A percentile compares a stretch with the other conserved stretches of the same genome.
Evolutionary conservation across 345 rosid genomes (phyloP).

Genomic region (Capsella bursapastoris): DNA sequence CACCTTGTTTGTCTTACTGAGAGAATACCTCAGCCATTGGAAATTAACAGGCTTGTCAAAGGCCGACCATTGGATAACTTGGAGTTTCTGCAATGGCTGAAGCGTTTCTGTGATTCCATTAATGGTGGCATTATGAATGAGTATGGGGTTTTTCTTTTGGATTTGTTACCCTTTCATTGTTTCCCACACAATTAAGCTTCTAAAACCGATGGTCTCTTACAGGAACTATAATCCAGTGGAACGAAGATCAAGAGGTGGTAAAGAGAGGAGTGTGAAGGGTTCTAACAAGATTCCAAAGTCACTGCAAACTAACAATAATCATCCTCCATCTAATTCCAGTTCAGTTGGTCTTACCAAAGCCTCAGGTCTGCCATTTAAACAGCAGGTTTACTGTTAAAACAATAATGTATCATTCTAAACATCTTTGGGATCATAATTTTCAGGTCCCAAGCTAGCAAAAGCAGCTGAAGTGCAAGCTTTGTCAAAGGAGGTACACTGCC

Average conservation of each 20-base stretch:
- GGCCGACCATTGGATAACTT: conserved; percentile 94
- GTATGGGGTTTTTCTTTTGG: conserved; percentile 44
- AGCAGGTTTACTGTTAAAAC: neutral
- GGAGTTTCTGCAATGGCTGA: conserved; percentile 98
- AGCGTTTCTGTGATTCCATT: conserved; percentile 90
- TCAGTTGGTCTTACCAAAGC: conserved; percentile 35
- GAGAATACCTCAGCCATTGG: conserved; percentile 65
- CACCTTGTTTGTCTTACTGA: conserved; percentile 10
- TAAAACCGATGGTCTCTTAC: conserved; percentile 6
- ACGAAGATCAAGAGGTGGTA: conserved; percentile 81
- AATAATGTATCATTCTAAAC: neutral
- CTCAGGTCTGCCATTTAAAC: conserved; percentile 19
- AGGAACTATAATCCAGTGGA: conserved; percentile 96
- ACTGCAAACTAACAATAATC: conserved; percentile 66
- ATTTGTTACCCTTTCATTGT: neutral
- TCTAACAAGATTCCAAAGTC: conserved; percentile 70
- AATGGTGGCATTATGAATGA: conserved; percentile 98
- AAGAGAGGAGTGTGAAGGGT: conserved; percentile 55
- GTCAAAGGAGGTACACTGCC: conserved; percentile 69
- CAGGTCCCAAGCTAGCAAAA: conserved; percentile 66
- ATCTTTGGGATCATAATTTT: conserved; percentile 16
- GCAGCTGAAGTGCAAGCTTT: conserved; percentile 61
- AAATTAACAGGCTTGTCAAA: conserved; percentile 89
- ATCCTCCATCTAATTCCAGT: conserved; percentile 34
- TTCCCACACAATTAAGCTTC: neutral